Evolutionary conservation across 345 rosid species (phyloP), one percentile per base, ranked within the genome.

Genomic region (Heritiera fomes): DNA sequence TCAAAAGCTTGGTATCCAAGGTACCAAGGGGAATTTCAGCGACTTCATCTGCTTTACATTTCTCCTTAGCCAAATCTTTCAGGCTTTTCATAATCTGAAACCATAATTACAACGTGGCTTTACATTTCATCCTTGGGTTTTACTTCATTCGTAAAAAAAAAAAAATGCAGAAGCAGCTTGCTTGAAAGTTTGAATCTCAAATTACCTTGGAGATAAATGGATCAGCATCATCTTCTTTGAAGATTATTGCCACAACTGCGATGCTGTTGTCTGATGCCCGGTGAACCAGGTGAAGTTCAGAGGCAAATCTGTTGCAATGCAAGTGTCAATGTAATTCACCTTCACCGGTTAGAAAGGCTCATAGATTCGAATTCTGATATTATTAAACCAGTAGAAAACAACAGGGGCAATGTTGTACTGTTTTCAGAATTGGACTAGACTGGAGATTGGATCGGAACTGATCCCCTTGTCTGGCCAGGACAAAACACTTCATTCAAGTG

Each of bases 271-370:
- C 91, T 13, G 76, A 65, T 28, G 90, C 86, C 80, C 56, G 23
- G 80, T 95, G 99, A 17, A 95, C 89, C 74, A 90, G 71, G 79
- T 95, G 99, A 18, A 95, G 89, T 85, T 95, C 99, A 14, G 92
- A 91, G 2, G 88, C 86, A 72, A 82, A 89, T 71, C 98, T 94
- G 87, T 79, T 52, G 64, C n/a, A 61, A 75, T 50, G 5, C 23
- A 45, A 8, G 1, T 71, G 23, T 1, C 61, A 56, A 4, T 69
- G 17, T 50, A 46, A 47, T 69, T n/a, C 38, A 68, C 12, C 6
- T 50, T 30, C 14, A 64, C 40, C 46, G 46, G 17, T 43, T 38
- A 46, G 38, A 46, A 53, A 32, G 46, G 62, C 15, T 61, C 60
- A 17, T 52, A 13, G 14, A 15, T 40, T 40, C 4, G 43, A 40